Evolutionary conservation across 2,329 filamentous ascomycete genomes (phyloP).

Genomic region (Fusarium sp.): DNA sequence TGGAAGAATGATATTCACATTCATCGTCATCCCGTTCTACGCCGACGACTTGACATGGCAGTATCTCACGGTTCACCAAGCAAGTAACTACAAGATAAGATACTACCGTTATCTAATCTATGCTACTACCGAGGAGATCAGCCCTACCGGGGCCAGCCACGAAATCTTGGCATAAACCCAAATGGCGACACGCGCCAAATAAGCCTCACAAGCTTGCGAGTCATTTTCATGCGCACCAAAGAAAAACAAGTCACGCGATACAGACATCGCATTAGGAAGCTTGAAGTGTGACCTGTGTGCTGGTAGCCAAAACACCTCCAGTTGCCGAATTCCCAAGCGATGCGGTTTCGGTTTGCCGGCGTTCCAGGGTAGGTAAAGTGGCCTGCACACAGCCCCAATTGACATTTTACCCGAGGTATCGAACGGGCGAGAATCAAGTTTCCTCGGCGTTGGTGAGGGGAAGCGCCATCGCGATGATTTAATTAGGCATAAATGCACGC

Average conservation of each 20-base stretch:
- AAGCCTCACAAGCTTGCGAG: background rate
- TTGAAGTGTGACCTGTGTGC: background rate
- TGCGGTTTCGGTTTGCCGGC: background rate
- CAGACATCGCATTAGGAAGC: background rate
- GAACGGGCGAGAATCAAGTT: background rate
- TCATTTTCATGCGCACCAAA: background rate
- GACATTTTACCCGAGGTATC: background rate
- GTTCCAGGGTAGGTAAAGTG: background rate
- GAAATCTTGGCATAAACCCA: background rate
- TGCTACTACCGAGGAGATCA: background rate
- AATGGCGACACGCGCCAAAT: background rate
- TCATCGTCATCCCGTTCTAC: background rate
- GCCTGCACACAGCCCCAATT: background rate
- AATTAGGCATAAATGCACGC: background rate
- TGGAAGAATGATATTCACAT: background rate
- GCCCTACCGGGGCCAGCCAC: background rate
- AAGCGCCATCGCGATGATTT: background rate
- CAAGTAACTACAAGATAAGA: accelerated
- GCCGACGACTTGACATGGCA: background rate
- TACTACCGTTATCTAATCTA: background rate
- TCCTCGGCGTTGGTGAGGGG: background rate
- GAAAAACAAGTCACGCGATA: background rate
- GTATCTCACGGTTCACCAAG: too few relatives aligned
- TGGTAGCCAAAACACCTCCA: background rate
- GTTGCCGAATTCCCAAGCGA: background rate